These are phyloP conservation scores for Cryoendolithus antarcticus DNA, from an alignment of 2,329 filamentous ascomycete genomes.

Conservation along the genomic window DNA sequence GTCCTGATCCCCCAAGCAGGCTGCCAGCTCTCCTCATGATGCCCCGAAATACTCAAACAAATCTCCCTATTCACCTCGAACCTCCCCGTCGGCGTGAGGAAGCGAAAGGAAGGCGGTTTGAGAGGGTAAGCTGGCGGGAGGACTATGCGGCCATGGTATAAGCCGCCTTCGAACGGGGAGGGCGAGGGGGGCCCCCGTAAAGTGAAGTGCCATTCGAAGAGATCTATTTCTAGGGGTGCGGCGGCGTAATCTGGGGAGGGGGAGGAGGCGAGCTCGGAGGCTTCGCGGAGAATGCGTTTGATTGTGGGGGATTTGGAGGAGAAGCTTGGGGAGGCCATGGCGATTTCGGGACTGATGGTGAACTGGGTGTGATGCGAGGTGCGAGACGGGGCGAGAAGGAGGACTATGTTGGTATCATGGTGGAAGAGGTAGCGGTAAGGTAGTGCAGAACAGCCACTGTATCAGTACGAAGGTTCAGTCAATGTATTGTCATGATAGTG, in stretches of 20 bases:
- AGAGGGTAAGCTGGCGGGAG: constrained; percentile 83
- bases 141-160: constrained; percentile 93
- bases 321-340: constrained; percentile 35
- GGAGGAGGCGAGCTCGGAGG: constrained; percentile 65
- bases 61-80: constrained; percentile 98
- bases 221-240: constrained; percentile 70
- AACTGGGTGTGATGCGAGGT: too few relatives aligned
- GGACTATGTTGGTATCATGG: too few relatives aligned
- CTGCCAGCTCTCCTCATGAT: constrained; percentile 98
- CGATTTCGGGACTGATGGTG: constrained; percentile 5
- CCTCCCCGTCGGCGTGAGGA: constrained; percentile 78
- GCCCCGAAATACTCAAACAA: constrained; percentile 82
- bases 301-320: constrained; percentile 74
- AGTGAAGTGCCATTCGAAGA: constrained; percentile 99
- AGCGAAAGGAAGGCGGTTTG: constrained; percentile 84
- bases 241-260: constrained; percentile 81
- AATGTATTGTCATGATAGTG: too few relatives aligned
- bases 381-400: too few relatives aligned
- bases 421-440: too few relatives aligned
- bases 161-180: constrained; percentile 64
- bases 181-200: constrained; percentile 72
- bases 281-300: constrained; percentile 82
- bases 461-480: too few relatives aligned
- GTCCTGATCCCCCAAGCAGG: constrained; percentile 94
- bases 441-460: too few relatives aligned